phyloP scores from a whole-genome alignment of 73 alveolate species.

The Paramecium sexaurelia region DNA sequence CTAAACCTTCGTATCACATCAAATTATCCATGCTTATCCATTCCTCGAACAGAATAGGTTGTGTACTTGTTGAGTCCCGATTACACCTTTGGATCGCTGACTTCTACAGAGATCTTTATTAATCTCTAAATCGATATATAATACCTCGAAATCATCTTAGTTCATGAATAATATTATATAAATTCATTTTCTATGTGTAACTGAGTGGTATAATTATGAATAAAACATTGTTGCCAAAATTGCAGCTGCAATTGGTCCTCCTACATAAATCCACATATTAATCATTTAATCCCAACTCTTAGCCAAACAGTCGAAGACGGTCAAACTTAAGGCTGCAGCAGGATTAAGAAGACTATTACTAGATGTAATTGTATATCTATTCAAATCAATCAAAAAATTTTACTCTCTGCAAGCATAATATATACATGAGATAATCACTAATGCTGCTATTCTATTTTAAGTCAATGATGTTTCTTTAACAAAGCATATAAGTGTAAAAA shows the following conservation, averaged over 20 bases:
- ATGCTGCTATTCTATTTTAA: neutral
- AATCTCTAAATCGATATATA: neutral
- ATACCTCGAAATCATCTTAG: constrained; percentile 47
- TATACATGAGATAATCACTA: neutral
- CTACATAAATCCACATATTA: constrained; percentile 28
- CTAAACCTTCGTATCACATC: constrained; percentile 82
- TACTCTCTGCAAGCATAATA: constrained; percentile 51
- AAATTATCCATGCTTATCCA: constrained; percentile 78
- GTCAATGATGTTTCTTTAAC: constrained; percentile 32
- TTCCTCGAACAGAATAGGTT: constrained; percentile 76
- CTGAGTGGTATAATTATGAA: constrained; percentile 38
- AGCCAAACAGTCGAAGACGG: neutral
- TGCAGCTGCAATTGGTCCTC: constrained; percentile 30
- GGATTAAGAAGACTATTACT: constrained; percentile 25
- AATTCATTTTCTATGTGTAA: constrained; percentile 15
- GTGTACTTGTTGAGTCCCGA: constrained; percentile 62
- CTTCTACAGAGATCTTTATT: constrained; percentile 42
- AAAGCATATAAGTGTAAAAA: neutral
- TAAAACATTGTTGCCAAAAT: constrained; percentile 44
- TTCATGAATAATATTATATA: constrained; percentile 12
- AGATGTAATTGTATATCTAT: constrained; percentile 30
- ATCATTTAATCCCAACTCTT: constrained; percentile 31
- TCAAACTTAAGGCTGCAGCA: constrained; percentile 28
- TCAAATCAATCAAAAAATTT: neutral
- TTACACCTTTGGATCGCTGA: constrained; percentile 48